Percentiles rank a stretch among this genome's conserved stretches.
phyloP scores from a whole-genome alignment of 1,139 yeast genomes.

The Hansenula sp. region DNA sequence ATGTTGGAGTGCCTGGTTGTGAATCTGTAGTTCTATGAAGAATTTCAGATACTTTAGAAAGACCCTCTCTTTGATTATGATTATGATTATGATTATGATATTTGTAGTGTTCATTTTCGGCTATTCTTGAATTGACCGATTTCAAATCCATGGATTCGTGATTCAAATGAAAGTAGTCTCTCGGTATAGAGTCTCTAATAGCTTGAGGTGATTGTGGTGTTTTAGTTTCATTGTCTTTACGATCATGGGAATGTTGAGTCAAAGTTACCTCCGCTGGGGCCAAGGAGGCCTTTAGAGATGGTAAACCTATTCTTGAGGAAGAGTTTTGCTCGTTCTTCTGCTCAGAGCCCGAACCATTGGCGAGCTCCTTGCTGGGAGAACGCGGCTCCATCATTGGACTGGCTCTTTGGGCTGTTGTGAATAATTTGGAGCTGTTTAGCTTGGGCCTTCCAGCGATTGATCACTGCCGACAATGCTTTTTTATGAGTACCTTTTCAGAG shows the following conservation, averaged over 20 bases:
- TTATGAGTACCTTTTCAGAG: too few relatives aligned
- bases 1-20: conserved; percentile 12
- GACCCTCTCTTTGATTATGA: conserved; percentile 6
- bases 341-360: not conserved
- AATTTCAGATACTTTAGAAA: conserved; percentile 15
- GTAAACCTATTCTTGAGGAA: not conserved
- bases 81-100: conserved; percentile 1
- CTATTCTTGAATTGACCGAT: not conserved
- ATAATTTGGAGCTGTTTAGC: not conserved
- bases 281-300: not conserved
- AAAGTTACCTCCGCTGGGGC: conserved; percentile 1
- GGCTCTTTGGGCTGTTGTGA: not conserved
- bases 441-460: too few relatives aligned
- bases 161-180: conserved; percentile 6
- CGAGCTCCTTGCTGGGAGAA: not conserved
- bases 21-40: conserved; percentile 15
- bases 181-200: conserved; percentile 3
- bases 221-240: not conserved
- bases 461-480: too few relatives aligned
- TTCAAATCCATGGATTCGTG: not conserved
- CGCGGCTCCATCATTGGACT: not conserved
- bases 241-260: conserved; percentile 1
- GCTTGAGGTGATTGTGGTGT: not conserved
- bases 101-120: not conserved
- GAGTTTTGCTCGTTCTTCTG: not conserved